A percentile compares a stretch with the other conserved stretches of the same genome.
Conservation (phyloP, 2,329 filamentous ascomycete genomes). For the Sporothrix brunneoviolacea region DNA sequence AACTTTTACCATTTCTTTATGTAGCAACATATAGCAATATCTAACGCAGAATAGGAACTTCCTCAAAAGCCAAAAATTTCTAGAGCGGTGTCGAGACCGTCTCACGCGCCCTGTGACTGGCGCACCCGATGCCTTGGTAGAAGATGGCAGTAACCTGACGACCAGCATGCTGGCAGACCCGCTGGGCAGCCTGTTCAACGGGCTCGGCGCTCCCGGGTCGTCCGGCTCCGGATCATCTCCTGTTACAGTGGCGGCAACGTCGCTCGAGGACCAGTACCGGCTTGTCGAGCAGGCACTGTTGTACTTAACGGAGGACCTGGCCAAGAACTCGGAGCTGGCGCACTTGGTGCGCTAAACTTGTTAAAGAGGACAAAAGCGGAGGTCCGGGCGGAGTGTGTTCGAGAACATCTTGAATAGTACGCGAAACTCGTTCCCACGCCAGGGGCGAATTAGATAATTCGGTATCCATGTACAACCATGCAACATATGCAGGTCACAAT, state of each 20-base stretch:
- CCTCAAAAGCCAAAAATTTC: conserved; percentile 18
- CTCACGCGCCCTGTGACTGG: conserved; percentile 9
- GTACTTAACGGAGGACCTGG: conserved; percentile 19
- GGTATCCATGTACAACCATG: no score
- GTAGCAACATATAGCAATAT: no score
- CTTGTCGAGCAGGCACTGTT: conserved; percentile 20
- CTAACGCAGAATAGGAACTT: conserved; percentile 8
- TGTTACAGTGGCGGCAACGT: background rate
- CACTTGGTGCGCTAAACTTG: conserved; percentile 12
- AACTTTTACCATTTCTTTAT: no score
- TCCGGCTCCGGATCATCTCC: background rate
- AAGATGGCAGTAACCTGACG: conserved; percentile 10
- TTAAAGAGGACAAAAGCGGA: no score
- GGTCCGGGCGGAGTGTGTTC: no score
- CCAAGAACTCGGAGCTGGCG: conserved; percentile 15
- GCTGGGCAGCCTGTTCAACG: conserved; percentile 16
- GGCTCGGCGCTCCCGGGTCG: conserved; percentile 9
- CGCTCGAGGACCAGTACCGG: conserved; percentile 20
- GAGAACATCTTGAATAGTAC: no score
- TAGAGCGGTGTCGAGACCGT: conserved; percentile 19
- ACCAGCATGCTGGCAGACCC: conserved; percentile 14
- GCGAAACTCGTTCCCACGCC: no score
- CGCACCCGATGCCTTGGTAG: conserved; percentile 6
- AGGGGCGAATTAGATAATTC: no score
- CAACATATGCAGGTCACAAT: no score